These are phyloP conservation scores for Coniochaeta sp. DNA, from an alignment of 2,329 filamentous ascomycete genomes.

Conservation along the genomic window DNA sequence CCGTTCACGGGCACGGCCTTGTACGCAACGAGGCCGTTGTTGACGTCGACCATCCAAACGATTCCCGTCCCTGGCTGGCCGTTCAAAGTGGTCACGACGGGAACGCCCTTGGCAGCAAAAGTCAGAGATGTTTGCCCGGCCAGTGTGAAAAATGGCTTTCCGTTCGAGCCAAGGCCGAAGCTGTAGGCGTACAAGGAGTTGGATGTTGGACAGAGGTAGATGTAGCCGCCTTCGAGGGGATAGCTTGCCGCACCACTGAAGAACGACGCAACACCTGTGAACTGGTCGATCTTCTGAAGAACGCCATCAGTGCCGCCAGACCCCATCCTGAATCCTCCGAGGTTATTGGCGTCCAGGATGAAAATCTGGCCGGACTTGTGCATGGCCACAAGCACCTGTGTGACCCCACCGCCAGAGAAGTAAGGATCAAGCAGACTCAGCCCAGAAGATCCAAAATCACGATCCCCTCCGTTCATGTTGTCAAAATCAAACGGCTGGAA, in stretches of 20 bases:
- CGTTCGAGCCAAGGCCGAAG: conserved; percentile 18
- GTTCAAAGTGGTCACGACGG: conserved; percentile 26
- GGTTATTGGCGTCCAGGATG: conserved; percentile 29
- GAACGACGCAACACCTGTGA: conserved; percentile 16
- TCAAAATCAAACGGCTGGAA: conserved; percentile 33
- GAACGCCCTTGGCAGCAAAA: conserved; percentile 24
- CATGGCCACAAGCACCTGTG: conserved; percentile 26
- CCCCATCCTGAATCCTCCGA: conserved; percentile 27
- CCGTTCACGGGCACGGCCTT: conserved; percentile 28
- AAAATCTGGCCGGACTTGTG: conserved; percentile 32
- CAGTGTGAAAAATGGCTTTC: conserved; percentile 22
- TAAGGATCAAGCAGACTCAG: conserved; percentile 22
- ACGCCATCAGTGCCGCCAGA: conserved; percentile 24
- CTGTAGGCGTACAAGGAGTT: conserved; percentile 24
- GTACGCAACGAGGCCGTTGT: conserved; percentile 26
- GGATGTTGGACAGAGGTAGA: conserved; percentile 28
- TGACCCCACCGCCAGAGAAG: conserved; percentile 25
- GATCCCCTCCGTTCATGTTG: conserved; percentile 27
- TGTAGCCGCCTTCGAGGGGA: conserved; percentile 32
- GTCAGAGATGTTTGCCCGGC: conserved; percentile 19
- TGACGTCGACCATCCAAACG: conserved; percentile 26
- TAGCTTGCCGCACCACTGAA: conserved; percentile 30
- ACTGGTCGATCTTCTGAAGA: conserved; percentile 25
- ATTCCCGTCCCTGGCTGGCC: conserved; percentile 23
- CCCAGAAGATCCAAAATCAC: conserved; percentile 29